A percentile compares a stretch with the other conserved stretches of the same genome.
Conservation (phyloP, 768 basidiomycete genomes). For the Saitozyma sp. region DNA sequence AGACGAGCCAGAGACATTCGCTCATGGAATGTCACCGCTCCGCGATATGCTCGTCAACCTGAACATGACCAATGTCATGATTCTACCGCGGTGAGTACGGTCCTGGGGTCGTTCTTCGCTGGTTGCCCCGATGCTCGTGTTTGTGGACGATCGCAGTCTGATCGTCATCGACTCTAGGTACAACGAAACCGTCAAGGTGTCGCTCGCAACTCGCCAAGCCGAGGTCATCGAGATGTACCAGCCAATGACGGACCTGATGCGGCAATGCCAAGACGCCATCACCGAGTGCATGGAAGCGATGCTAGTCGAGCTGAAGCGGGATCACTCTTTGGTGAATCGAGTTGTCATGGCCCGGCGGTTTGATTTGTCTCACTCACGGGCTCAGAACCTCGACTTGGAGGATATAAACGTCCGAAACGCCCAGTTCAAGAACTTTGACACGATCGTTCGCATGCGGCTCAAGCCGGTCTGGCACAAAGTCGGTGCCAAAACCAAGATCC, state of each 20-base stretch:
- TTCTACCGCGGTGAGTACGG: conserved; percentile 75
- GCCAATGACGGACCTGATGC: conserved; percentile 78
- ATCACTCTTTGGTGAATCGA: conserved; percentile 65
- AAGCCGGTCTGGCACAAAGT: conserved; percentile 97
- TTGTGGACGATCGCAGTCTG: neutral
- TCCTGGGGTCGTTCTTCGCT: neutral
- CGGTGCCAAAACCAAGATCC: conserved; percentile 83
- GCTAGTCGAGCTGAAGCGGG: conserved; percentile 82
- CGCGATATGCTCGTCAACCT: conserved; percentile 91
- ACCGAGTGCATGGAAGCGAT: conserved; percentile 92
- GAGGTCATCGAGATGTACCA: conserved; percentile 92
- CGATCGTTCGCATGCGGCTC: conserved; percentile 80
- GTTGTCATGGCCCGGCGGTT: neutral
- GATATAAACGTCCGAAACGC: conserved; percentile 89
- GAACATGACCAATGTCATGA: conserved; percentile 80
- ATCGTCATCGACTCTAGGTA: conserved; percentile 60
- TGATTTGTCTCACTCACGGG: conserved; percentile 7
- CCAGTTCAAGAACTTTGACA: conserved; percentile 89
- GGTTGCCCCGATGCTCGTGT: neutral
- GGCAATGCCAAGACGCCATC: conserved; percentile 86
- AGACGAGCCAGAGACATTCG: conserved; percentile 94
- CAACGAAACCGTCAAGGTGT: conserved; percentile 80
- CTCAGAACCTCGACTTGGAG: conserved; percentile 80
- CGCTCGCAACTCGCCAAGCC: conserved; percentile 76
- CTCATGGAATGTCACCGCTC: conserved; percentile 84